Evolutionary conservation across 2,329 filamentous ascomycete species (phyloP), one percentile per base, ranked within the genome.

Genomic region (Ophiostoma perfectum): DNA sequence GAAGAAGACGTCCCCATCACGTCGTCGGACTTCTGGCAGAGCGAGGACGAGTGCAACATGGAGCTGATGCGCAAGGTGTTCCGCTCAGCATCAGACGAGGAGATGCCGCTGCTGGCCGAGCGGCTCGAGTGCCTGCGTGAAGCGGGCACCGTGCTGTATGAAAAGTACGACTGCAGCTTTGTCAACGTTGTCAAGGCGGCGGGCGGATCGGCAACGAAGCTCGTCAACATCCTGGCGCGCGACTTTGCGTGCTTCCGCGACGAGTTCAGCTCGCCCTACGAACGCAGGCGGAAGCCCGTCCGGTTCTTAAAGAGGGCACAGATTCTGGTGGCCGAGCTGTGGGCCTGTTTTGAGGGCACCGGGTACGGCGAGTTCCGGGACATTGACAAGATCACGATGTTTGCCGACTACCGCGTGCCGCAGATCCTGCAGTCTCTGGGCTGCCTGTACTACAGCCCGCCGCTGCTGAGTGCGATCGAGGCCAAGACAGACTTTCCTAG

Each of bases 331-430:
- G 96, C 96, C 36, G 95, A 99, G 77, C 77, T 98, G 0, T 99
- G 96, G 96, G 96, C 95, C 5, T 96, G 93, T 71, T 98, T 98
- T 77, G 87, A 94, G 67, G 93, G 92, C 63, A 82, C 89, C 72
- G 83, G 85, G 39, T 93, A 89, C 74, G 96, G 95, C 44, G 81
- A 84, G 41, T 99, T 99, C 78, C 76, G 87, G 69, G 95, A 99
- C 76, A 97, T 99, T 74, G 90, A 95, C 79, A 92, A 93, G 77
- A 90, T 99, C 74, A 99, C 95, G 70, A 98, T 98, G 89, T 99
- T 99, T 81, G 93, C 95, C 75, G 95, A 99, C 80, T 99, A 99
- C 76, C 90, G 95, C 60, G 90, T 99, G 67, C 96, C 96, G 14
- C 95, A 99, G 79, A 95, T 97, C 73, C 84, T 99, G 45, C 88